These are phyloP conservation scores for Aegilops sharonensis DNA, from an alignment of 176 grass and related monocot species.

Conservation along the genomic window DNA sequence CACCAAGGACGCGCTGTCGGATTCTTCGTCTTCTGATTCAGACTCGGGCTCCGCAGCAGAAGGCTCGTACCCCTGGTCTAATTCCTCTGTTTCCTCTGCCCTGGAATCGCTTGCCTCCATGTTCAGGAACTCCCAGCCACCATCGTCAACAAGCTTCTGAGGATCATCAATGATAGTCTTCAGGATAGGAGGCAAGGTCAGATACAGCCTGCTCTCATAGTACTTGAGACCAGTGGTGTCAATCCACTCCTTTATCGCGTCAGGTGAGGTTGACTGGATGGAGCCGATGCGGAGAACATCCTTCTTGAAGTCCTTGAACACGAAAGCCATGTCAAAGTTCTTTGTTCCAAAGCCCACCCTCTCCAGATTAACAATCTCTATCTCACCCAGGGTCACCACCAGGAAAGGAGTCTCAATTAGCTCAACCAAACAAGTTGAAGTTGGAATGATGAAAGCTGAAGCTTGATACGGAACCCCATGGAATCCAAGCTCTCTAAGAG, in stretches of 20 bases:
- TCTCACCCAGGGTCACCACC: conserved; percentile 45
- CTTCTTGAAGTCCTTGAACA: conserved; percentile 90
- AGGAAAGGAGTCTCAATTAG: no score
- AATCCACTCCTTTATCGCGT: conserved; percentile 90
- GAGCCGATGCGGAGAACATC: conserved; percentile 85
- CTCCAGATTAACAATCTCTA: conserved; percentile 73
- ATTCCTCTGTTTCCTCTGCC: conserved; percentile 69
- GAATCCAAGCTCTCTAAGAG: no score
- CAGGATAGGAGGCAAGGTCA: conserved; percentile 85
- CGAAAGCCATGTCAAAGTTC: conserved; percentile 92
- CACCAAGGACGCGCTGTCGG: not conserved
- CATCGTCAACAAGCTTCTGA: conserved; percentile 77
- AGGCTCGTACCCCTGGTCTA: conserved; percentile 71
- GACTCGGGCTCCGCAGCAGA: conserved; percentile 73
- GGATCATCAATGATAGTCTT: conserved; percentile 87
- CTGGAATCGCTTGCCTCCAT: conserved; percentile 91
- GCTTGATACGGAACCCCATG: no score
- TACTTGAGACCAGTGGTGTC: conserved; percentile 91
- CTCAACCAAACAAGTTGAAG: no score
- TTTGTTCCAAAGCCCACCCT: conserved; percentile 64
- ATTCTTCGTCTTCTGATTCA: conserved; percentile 59
- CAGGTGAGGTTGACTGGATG: conserved; percentile 62
- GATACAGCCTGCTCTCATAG: conserved; percentile 82
- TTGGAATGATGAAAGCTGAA: no score
- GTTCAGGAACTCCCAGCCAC: conserved; percentile 88